Conservation (phyloP, 176 grass and related monocot species). For the Eremochloa ophiuroides region DNA sequence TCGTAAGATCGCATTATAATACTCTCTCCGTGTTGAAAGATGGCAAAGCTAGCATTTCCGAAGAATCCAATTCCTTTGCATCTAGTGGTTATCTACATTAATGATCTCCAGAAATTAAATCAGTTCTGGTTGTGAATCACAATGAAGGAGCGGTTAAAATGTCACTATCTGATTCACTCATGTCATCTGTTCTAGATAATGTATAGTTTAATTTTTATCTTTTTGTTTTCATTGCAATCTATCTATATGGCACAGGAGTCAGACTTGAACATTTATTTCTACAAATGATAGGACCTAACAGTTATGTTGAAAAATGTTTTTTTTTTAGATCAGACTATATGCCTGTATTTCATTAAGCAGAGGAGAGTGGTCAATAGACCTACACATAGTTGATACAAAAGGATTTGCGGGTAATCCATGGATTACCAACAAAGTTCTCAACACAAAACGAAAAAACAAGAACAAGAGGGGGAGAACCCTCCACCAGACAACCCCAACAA, state of each 20-base stretch:
- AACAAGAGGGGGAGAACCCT: too few relatives aligned
- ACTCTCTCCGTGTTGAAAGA: conserved; percentile 12
- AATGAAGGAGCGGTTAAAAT: background rate
- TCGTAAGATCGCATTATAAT: background rate
- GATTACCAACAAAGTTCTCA: too few relatives aligned
- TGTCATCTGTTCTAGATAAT: background rate
- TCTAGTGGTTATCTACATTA: background rate
- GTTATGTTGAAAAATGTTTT: too few relatives aligned
- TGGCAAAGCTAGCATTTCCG: conserved; percentile 23
- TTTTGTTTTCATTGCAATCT: background rate
- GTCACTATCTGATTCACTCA: background rate
- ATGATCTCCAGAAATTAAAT: background rate
- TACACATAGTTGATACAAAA: too few relatives aligned
- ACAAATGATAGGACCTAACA: too few relatives aligned
- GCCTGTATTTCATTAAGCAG: too few relatives aligned
- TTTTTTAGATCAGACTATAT: too few relatives aligned
- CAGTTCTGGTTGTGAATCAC: conserved; percentile 9
- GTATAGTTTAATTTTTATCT: background rate
- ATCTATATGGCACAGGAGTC: background rate
- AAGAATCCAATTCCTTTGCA: conserved; percentile 23
- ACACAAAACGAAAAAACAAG: too few relatives aligned
- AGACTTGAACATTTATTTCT: background rate
- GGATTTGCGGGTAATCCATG: too few relatives aligned
- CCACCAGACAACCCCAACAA: too few relatives aligned
- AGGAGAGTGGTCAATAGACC: too few relatives aligned